Base-by-base conservation (phyloP, 148 eudicot genomes). In the Camellia lanceoleosa region DNA sequence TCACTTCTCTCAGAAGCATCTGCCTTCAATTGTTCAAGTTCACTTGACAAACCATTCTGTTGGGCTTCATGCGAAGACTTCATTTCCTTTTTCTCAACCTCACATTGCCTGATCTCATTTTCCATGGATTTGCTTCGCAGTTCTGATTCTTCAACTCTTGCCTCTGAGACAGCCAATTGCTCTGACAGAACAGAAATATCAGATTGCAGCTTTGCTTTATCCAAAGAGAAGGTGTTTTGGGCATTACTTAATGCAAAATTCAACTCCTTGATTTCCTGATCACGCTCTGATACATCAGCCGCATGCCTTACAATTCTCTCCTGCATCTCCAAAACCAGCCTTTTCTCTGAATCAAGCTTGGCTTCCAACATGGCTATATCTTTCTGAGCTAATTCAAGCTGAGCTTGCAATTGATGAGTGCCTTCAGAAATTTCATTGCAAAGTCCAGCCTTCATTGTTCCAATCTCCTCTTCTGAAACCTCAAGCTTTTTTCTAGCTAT, bases 311-410 rank as follows among this genome's bases (percentile, higher is more conserved):
- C 42, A 23, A 89, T 75, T 41, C 60, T 85, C 75, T 87, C 88
- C 77, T 85, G 87, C 84, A 92, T 82, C 81, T 88, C 94, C 47
- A 80, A 81, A 70, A 79, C 85, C 38, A 61, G 83, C 68, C 64
- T 80, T 78, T 83, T 87, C 80, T 92, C 93, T 3, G 87, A 84
- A 80, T 65, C 82, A 68, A 93, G 90, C 75, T 89, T 87, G 52
- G 78, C 58, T 65, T 89, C 87, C 79, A 89, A 78, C 30, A 63
- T 61, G 68, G 73, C 78, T 79, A 83, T 64, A 5, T 79, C 82
- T 46, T 82, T 56, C 79, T 84, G 78, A 76, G 84, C 86, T n/a
- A 78, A 58, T 62, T 86, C 87, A 78, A 89, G 85, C 81, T 85
- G 79, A 52, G 49, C 60, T 75, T 87, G 86, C 73, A 86, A 70